Percentiles rank a stretch among this genome's conserved stretches.
phyloP scores from a whole-genome alignment of 176 grass and related monocot species.

The Raddia distichophylla region DNA sequence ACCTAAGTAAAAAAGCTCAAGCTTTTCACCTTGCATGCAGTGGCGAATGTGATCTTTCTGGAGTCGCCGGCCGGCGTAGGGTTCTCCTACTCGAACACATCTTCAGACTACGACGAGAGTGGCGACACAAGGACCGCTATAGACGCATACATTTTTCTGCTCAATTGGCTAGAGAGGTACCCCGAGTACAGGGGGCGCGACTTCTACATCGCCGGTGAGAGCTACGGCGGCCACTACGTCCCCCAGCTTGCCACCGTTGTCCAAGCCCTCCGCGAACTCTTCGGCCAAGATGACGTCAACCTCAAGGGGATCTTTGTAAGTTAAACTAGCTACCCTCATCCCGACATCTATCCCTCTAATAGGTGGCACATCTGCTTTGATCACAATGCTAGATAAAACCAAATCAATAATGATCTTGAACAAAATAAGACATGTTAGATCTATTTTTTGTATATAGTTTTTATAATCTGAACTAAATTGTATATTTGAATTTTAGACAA shows the following conservation, averaged over 20 bases:
- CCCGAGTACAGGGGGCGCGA: slow-evolving; percentile 60
- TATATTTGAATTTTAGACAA: too few species aligned
- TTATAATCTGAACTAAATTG: too few species aligned
- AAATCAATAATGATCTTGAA: too few species aligned
- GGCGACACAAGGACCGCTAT: slow-evolving; percentile 21
- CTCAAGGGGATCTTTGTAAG: slow-evolving; percentile 56
- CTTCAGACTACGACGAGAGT: not conserved
- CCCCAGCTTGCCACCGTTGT: slow-evolving; percentile 52
- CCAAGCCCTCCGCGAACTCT: not conserved
- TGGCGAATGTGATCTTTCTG: slow-evolving; percentile 64
- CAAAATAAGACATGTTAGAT: too few species aligned
- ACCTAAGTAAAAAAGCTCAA: too few species aligned
- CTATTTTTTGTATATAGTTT: too few species aligned
- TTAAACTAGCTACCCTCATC: not conserved
- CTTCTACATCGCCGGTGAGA: slow-evolving; percentile 68
- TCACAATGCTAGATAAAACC: too few species aligned
- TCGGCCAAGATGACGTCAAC: not conserved
- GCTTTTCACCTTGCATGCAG: slow-evolving; percentile 5
- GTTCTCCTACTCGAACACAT: slow-evolving; percentile 62
- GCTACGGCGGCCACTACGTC: slow-evolving; percentile 61
- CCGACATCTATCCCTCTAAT: not conserved
- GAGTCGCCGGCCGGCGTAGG: slow-evolving; percentile 63
- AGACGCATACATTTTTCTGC: slow-evolving; percentile 54
- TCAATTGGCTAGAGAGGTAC: slow-evolving; percentile 64
- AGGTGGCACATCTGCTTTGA: not conserved